These are phyloP conservation scores for Xylaria telfairii DNA, from an alignment of 495 filamentous ascomycete species.

Conservation along the genomic window DNA sequence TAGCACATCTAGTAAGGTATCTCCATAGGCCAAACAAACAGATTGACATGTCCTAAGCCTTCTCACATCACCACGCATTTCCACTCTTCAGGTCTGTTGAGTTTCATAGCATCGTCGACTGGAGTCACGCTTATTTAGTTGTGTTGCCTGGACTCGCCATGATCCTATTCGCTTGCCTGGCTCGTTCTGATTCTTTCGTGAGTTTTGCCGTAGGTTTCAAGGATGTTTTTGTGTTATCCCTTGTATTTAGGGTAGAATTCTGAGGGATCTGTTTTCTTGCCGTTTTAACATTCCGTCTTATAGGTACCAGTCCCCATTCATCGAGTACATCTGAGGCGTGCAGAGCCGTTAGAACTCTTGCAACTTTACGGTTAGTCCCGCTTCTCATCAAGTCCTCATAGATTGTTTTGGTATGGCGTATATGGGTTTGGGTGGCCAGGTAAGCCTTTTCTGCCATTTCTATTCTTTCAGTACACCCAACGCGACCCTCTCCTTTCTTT, in stretches of 20 bases:
- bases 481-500: conserved; percentile 42
- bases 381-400: conserved; percentile 42
- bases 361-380: conserved; percentile 23
- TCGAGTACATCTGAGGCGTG: conserved; percentile 13
- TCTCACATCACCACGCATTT: background rate
- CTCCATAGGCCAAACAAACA: background rate
- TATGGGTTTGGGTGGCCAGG: conserved; percentile 46
- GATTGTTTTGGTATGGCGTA: conserved; percentile 46
- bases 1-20: background rate
- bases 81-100: background rate
- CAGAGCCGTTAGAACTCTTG: conserved; percentile 28
- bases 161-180: background rate
- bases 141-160: background rate
- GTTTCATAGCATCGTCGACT: background rate
- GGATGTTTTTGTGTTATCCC: too few relatives aligned
- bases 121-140: background rate
- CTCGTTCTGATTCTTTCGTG: background rate
- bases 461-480: conserved; percentile 42
- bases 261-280: background rate
- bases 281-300: background rate
- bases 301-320: background rate
- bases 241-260: background rate
- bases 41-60: background rate
- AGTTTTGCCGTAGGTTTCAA: background rate
- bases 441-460: conserved; percentile 38